These are phyloP conservation scores for Novakomyces olei DNA, from an alignment of 805 yeast species.

Conservation along the genomic window DNA sequence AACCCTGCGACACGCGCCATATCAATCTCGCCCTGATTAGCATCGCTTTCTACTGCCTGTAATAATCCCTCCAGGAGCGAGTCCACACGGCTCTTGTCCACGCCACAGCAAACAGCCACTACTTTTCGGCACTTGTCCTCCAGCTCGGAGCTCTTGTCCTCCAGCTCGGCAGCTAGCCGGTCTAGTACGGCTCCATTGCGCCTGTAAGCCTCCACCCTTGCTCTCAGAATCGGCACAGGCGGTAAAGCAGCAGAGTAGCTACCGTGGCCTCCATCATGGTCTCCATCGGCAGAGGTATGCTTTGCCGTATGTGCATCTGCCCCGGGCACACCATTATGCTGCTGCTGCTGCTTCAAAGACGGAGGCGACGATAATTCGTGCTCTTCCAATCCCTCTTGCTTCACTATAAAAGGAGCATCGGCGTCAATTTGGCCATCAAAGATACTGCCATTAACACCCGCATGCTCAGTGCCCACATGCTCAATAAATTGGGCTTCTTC, in stretches of 20 bases:
- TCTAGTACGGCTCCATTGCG: constrained; percentile 40
- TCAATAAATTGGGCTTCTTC: constrained; percentile 24
- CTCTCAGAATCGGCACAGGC: constrained; percentile 18
- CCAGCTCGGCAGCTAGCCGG: constrained; percentile 29
- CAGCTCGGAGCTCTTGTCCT: constrained; percentile 30
- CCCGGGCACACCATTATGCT: too few species aligned
- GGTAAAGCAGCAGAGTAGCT: not conserved
- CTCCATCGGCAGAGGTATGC: too few species aligned
- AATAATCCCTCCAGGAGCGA: constrained; percentile 61
- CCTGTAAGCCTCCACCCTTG: constrained; percentile 61
- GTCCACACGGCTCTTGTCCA: constrained; percentile 60
- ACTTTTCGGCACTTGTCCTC: constrained; percentile 71
- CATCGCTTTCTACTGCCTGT: constrained; percentile 71
- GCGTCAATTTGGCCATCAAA: constrained; percentile 56
- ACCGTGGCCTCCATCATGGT: too few species aligned
- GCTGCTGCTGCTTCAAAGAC: not conserved
- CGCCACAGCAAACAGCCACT: constrained; percentile 75
- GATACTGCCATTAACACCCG: constrained; percentile 4
- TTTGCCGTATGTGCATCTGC: too few species aligned
- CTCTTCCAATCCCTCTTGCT: too few species aligned
- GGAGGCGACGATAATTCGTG: not conserved
- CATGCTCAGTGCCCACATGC: constrained; percentile 14
- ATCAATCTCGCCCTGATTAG: constrained; percentile 24
- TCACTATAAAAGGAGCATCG: constrained; percentile 72
- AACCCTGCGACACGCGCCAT: constrained; percentile 34